A percentile compares a stretch with the other conserved stretches of the same genome.
Conservation (phyloP, 208 protist species). For the Borovskyia barvae region DNA sequence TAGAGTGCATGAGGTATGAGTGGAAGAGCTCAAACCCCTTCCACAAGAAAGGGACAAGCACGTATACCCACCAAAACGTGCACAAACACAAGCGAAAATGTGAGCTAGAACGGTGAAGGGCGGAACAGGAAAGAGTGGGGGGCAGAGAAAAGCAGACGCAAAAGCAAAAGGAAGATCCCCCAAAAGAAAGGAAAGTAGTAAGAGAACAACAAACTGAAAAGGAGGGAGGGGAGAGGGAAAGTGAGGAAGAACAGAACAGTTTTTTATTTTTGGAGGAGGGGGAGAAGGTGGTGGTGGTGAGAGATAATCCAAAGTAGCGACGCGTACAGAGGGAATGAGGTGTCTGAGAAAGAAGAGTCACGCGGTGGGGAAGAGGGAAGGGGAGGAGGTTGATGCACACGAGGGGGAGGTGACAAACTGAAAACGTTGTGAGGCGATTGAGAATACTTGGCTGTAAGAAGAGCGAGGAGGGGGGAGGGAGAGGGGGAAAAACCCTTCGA, state of each 20-base stretch:
- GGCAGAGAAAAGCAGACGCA: too few species aligned
- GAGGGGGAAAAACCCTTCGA: not conserved
- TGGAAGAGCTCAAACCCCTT: not conserved
- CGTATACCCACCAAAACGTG: too few species aligned
- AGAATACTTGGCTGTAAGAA: not conserved
- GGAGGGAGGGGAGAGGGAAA: conserved; percentile 1
- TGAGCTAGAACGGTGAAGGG: not conserved
- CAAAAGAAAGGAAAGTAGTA: not conserved
- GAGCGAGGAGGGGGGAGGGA: not conserved
- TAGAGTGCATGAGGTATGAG: not conserved
- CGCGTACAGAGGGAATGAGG: too few species aligned
- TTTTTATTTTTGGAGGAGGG: too few species aligned
- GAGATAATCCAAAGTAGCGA: too few species aligned
- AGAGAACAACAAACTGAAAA: conserved; percentile 4
- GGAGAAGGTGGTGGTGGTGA: too few species aligned
- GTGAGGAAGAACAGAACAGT: not conserved
- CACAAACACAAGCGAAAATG: not conserved
- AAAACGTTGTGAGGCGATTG: not conserved
- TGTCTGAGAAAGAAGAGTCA: too few species aligned
- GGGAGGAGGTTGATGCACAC: too few species aligned
- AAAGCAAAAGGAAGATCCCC: not conserved
- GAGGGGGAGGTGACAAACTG: too few species aligned
- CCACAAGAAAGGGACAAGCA: not conserved
- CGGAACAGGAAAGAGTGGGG: too few species aligned
- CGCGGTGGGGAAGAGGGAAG: too few species aligned